These are phyloP conservation scores for Saccharomycopsis capsularis DNA, from an alignment of 805 yeast genomes.

Conservation along the genomic window DNA sequence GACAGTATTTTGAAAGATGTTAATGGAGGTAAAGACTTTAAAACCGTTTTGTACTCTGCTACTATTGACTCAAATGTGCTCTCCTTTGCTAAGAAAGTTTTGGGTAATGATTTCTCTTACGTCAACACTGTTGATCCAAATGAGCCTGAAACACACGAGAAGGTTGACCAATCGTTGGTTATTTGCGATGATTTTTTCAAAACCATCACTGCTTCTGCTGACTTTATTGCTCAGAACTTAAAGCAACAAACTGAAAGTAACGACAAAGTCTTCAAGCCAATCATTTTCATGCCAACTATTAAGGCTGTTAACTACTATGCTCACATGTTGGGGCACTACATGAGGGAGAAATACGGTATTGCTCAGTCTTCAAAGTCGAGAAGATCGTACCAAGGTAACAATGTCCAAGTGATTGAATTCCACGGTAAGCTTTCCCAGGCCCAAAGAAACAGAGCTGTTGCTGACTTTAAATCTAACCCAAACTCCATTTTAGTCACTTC, in stretches of 20 bases:
- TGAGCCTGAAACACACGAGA: constrained; percentile 74
- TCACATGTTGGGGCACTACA: constrained; percentile 5
- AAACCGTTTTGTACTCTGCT: constrained; percentile 79
- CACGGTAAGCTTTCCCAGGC: constrained; percentile 75
- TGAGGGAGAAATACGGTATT: constrained; percentile 34
- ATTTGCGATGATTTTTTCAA: constrained; percentile 49
- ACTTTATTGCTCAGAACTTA: constrained; percentile 32
- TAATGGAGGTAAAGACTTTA: constrained; percentile 31
- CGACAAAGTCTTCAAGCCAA: constrained; percentile 58
- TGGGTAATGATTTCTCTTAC: constrained; percentile 48
- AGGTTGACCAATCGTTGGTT: constrained; percentile 61
- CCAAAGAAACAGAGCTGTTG: constrained; percentile 55
- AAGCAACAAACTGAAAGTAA: constrained; percentile 17
- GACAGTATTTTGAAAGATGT: constrained; percentile 40
- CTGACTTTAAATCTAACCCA: constrained; percentile 40
- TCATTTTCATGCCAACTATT: constrained; percentile 77
- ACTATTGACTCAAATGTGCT: constrained; percentile 69
- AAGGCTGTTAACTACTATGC: constrained; percentile 55
- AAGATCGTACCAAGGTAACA: neutral
- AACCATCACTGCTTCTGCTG: constrained; percentile 50
- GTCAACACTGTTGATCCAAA: constrained; percentile 70
- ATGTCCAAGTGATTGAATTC: constrained; percentile 27
- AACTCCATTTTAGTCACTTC: constrained; percentile 69
- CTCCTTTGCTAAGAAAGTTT: constrained; percentile 51
- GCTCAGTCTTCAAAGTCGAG: constrained; percentile 39